phyloP scores from a whole-genome alignment of 768 basidiomycete genomes.

The Phlebiopsis flavidoalba region DNA sequence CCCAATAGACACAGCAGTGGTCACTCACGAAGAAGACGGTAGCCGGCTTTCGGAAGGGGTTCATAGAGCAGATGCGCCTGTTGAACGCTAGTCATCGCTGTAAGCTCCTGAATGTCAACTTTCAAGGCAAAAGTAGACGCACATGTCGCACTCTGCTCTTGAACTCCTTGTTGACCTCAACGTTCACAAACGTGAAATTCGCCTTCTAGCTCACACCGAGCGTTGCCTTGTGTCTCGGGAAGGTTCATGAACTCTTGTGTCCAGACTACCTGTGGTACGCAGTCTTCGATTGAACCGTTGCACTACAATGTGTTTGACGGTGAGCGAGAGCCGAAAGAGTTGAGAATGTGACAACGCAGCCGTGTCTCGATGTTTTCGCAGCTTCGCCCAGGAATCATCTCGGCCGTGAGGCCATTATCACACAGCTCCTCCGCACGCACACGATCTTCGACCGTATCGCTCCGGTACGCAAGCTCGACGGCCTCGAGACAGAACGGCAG shows the following conservation, averaged over 20 bases:
- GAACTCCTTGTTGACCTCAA: no score
- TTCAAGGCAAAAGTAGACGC: no score
- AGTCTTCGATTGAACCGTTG: background rate
- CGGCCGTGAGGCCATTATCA: no score
- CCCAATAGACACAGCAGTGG: no score
- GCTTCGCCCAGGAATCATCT: background rate
- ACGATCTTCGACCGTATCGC: background rate
- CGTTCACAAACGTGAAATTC: no score
- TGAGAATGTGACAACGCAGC: background rate
- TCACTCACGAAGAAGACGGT: background rate
- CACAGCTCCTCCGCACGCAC: no score
- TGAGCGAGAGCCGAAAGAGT: no score
- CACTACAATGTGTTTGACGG: background rate
- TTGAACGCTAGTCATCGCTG: background rate
- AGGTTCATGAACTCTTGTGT: no score
- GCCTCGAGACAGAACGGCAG: constrained; percentile 1
- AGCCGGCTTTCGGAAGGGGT: background rate
- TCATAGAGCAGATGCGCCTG: background rate
- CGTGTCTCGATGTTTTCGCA: background rate
- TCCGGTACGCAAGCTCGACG: background rate
- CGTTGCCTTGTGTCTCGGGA: no score
- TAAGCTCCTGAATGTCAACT: background rate
- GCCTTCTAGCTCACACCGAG: no score
- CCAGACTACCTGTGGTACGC: background rate
- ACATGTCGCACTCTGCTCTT: background rate